Percentiles rank a stretch among this genome's conserved stretches.
These are phyloP conservation scores for Hypoxylon trugodes DNA, from an alignment of 495 filamentous ascomycete species.

Conservation along the genomic window DNA sequence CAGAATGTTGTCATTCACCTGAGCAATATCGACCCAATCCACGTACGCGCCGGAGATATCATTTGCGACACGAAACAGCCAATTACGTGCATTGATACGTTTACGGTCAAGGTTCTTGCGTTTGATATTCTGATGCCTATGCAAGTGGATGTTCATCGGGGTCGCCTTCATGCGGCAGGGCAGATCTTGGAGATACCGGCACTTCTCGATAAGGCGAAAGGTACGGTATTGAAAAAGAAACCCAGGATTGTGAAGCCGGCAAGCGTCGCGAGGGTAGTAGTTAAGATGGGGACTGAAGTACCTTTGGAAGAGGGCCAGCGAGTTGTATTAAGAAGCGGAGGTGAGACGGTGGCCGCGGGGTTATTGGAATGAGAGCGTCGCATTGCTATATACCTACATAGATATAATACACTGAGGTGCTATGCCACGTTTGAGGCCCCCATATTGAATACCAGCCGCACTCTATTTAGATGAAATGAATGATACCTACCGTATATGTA, in stretches of 20 bases:
- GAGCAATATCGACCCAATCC: conserved; percentile 81
- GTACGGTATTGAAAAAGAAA: conserved; percentile 77
- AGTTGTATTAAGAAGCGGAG: conserved; percentile 81
- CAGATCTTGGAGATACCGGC: conserved; percentile 74
- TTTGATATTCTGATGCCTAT: conserved; percentile 91
- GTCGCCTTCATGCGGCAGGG: conserved; percentile 80
- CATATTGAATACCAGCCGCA: background rate
- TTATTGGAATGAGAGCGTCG: conserved; percentile 68
- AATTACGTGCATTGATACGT: conserved; percentile 71
- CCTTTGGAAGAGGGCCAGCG: conserved; percentile 80
- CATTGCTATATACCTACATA: background rate
- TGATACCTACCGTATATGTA: background rate
- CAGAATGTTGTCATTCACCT: conserved; percentile 87
- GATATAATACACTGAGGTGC: too few species aligned
- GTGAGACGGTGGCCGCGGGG: conserved; percentile 86
- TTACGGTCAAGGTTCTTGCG: conserved; percentile 83
- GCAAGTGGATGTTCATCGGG: conserved; percentile 86
- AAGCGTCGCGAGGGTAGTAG: conserved; percentile 67
- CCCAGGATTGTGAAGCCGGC: conserved; percentile 82
- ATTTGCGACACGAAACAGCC: conserved; percentile 74
- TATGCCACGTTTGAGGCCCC: conserved; percentile 23
- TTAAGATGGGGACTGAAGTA: conserved; percentile 77
- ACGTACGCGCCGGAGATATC: conserved; percentile 85
- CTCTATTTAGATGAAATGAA: conserved; percentile 22
- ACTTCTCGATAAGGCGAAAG: conserved; percentile 77